Evolutionary conservation across 2,329 filamentous ascomycete genomes (phyloP).

Genomic region (Fusarium heterosporum): DNA sequence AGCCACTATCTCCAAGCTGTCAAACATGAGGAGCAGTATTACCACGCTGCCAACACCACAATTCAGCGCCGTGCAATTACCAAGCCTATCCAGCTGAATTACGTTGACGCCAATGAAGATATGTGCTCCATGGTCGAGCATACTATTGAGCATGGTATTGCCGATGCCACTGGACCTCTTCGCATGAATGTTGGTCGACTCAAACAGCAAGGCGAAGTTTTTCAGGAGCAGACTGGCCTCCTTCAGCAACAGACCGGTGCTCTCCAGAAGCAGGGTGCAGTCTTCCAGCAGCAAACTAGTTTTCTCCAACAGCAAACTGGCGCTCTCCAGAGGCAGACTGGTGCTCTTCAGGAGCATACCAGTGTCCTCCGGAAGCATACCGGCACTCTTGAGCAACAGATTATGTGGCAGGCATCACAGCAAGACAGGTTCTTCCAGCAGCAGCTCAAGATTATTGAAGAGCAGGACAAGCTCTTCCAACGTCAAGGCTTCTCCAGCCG

Average conservation of each 20-base stretch:
- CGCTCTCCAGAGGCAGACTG: too few relatives aligned
- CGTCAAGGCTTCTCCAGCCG: slow-evolving; percentile 5
- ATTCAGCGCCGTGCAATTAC: slow-evolving; percentile 1
- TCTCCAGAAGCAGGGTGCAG: too few relatives aligned
- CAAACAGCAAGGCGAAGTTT: slow-evolving; percentile 44
- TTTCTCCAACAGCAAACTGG: too few relatives aligned
- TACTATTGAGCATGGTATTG: slow-evolving; percentile 50
- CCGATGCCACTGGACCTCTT: slow-evolving; percentile 49
- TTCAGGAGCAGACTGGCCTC: not conserved
- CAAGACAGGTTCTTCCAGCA: not conserved
- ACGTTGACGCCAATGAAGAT: slow-evolving; percentile 33
- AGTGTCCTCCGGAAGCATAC: not conserved
- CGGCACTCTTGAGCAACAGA: not conserved
- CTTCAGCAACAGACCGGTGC: too few relatives aligned
- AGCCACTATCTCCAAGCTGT: slow-evolving; percentile 45
- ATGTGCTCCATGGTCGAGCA: slow-evolving; percentile 50
- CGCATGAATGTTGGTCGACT: slow-evolving; percentile 44
- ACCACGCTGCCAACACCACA: slow-evolving; percentile 16
- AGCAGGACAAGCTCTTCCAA: not conserved
- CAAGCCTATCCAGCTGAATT: slow-evolving; percentile 8
- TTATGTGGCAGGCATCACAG: not conserved
- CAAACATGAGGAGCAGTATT: slow-evolving; percentile 40
- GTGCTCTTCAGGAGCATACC: not conserved
- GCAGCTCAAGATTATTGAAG: not conserved
- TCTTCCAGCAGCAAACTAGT: too few relatives aligned